Evolutionary conservation across 2,329 filamentous ascomycete species (phyloP).

Genomic region (Xylariaceae sp.): DNA sequence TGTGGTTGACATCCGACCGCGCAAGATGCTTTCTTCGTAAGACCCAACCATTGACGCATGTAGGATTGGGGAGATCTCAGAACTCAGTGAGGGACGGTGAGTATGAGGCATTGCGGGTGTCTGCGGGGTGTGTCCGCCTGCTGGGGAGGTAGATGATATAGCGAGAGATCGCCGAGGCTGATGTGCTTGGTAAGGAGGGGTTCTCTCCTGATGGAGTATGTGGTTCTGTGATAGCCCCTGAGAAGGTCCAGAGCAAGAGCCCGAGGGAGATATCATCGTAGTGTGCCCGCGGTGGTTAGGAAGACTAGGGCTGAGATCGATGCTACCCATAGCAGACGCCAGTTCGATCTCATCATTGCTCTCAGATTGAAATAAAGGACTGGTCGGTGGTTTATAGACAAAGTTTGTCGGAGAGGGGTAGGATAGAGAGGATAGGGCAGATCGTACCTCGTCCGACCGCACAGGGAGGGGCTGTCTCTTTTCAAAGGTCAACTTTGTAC

Average conservation of each 20-base stretch:
- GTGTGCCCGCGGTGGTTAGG: slow-evolving; percentile 60
- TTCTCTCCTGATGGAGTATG: slow-evolving; percentile 51
- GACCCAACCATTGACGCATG: slow-evolving; percentile 96
- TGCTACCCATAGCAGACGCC: slow-evolving; percentile 46
- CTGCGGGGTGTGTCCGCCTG: slow-evolving; percentile 41
- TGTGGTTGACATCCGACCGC: slow-evolving; percentile 92
- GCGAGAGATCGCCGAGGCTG: slow-evolving; percentile 71
- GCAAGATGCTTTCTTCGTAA: slow-evolving; percentile 93
- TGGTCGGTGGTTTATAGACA: slow-evolving; percentile 81
- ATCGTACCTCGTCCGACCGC: slow-evolving; percentile 35
- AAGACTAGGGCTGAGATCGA: slow-evolving; percentile 41
- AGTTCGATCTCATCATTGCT: slow-evolving; percentile 74
- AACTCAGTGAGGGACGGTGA: slow-evolving; percentile 64
- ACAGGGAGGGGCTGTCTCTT: slow-evolving; percentile 30
- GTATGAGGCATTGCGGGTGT: slow-evolving; percentile 47
- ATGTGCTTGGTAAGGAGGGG: slow-evolving; percentile 67
- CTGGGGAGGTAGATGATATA: slow-evolving; percentile 46
- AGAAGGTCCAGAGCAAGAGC: slow-evolving; percentile 38
- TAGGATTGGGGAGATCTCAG: slow-evolving; percentile 71
- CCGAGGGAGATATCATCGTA: slow-evolving; percentile 55
- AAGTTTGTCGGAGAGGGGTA: slow-evolving; percentile 76
- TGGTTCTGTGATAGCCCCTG: slow-evolving; percentile 29
- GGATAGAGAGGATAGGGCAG: slow-evolving; percentile 55
- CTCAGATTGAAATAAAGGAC: slow-evolving; percentile 81
- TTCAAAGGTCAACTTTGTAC: slow-evolving; percentile 42